Evolutionary conservation across 1,284 basidiomycete genomes (phyloP), one percentile per base, ranked within the genome.

Genomic region (Xerocomus amazonicus): DNA sequence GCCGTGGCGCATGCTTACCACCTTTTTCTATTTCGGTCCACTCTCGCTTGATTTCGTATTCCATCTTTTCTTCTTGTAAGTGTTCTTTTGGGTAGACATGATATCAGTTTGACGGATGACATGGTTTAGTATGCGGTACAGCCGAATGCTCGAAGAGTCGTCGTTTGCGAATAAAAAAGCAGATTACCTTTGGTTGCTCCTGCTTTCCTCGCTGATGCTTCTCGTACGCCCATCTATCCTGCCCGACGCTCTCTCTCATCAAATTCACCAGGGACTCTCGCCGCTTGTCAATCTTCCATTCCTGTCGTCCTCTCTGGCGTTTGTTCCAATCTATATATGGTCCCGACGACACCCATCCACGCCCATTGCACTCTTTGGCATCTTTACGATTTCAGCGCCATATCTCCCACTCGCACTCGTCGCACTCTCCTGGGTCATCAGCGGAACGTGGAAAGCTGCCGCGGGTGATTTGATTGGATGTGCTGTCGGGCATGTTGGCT

Each of bases 11-110:
- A 78, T 86, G 38, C 69, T 90, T 46, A 97, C 94, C 26, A 94
- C 89, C 8, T 98, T 98, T 76, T 85, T 96, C 62, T 99, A 96
- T 73, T 99, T 98, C 70, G 96, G 96, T 9, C 81, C 87, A 0
- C 80, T 98, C 58, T 91, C 88, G 2, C 73, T 98, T n/a, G 95
- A 98, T 66, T 92, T 97, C 56, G 78, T 96, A 50, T 97, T 99
- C 71, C 95, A 98, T 67, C 77, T 99, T 50, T 97, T 97, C 78
- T 98, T 98, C 78, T 95, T 97, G 92, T 95, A 61, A 67, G 92
- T 74, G 2, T 19, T 28, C 27, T 37, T 36, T 33, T 6, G 10
- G 6, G 13, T 10, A 23, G 26, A 39, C 12, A n/a, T 19, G 23
- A 19, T 39, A 3, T n/a, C 19, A 12, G 19, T 32, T 50, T 32